Base-by-base conservation (phyloP, 441 rosid genomes). In the Pelargonium cotyledonis region DNA sequence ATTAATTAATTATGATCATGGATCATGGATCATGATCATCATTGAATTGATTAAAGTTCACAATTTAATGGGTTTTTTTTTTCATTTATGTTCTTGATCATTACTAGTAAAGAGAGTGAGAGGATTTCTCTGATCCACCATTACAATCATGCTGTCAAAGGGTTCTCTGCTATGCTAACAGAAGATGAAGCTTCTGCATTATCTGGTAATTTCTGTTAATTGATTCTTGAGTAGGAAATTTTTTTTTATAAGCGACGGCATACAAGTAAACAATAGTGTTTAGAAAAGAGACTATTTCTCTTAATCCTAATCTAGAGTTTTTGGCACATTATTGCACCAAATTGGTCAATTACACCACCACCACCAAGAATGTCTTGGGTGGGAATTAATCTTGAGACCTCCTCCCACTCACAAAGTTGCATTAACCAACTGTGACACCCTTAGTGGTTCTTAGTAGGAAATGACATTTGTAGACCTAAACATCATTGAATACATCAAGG, bases 141-240 rank as follows among this genome's bases (percentile, higher is more conserved):
- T 66, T 89, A 89, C 64, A 61, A 64, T 46, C 88, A 88, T 79
- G 88, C 91, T 64, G 88, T 91, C 53, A 85, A 73, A 65, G 96
- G 97, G 12, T 91, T 91, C 85, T 88, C 94, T 43, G 94, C 89
- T 71, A 76, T 85, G 87, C 97, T 89, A 19, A 91, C 91, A 0
- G 75, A 81, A 47, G 71, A 69, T 57, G 94, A 91, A 83, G 96
- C 96, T 63, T 86, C 92, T 67, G 49, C 57, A 7, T 73, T 89
- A 71, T 79, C 94, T 66, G 81, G 97, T 89, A 82, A 72, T 49
- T 41, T 9, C 23, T 2, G 12, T 40, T 41, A 11, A 60, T 9
- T 65, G 4, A 0, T 51, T 23, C 38, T 31, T 31, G 38, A 31
- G n/a, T n/a, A n/a, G n/a, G n/a, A n/a, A n/a, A n/a, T n/a, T n/a